These are phyloP conservation scores for Globisporangium takayamanum DNA, from an alignment of 352 stramenopile species.

Conservation along the genomic window DNA sequence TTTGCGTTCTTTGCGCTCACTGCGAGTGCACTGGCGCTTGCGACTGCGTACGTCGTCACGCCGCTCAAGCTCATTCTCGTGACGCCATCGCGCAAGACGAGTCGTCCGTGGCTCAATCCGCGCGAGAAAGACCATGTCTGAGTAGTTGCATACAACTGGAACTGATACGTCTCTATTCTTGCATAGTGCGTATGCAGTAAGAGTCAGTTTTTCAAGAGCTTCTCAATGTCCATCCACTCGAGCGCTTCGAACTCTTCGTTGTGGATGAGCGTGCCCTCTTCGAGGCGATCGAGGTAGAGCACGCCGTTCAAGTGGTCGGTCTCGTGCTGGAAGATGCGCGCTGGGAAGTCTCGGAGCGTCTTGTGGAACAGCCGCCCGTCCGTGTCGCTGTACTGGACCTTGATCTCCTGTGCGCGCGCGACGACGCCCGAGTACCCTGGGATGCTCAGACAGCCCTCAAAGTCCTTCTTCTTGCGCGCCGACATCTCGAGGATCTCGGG, in stretches of 20 bases:
- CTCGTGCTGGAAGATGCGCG: constrained; percentile 81
- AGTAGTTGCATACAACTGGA: neutral
- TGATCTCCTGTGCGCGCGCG: constrained; percentile 47
- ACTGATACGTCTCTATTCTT: neutral
- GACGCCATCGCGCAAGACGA: constrained; percentile 12
- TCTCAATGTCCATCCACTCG: constrained; percentile 50
- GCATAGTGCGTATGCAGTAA: neutral
- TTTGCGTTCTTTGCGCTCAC: constrained; percentile 22
- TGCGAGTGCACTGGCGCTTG: constrained; percentile 22
- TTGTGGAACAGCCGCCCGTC: constrained; percentile 46
- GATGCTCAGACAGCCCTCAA: constrained; percentile 81
- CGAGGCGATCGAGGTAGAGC: constrained; percentile 70
- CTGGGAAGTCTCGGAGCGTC: constrained; percentile 66
- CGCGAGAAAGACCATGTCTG: constrained; percentile 16
- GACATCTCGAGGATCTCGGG: constrained; percentile 60
- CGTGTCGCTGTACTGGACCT: constrained; percentile 53
- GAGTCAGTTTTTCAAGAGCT: constrained; percentile 39
- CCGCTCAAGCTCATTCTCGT: constrained; percentile 21
- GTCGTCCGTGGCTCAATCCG: constrained; percentile 18
- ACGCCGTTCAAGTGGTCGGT: constrained; percentile 74
- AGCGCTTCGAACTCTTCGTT: constrained; percentile 76
- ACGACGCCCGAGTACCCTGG: constrained; percentile 77
- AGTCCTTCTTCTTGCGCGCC: constrained; percentile 51
- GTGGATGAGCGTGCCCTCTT: constrained; percentile 67
- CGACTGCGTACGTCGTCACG: constrained; percentile 18